Percentiles rank a stretch among this genome's conserved stretches.
Evolutionary conservation across 257 asterid species (phyloP).

Genomic region (Gynochthodes officinalis): DNA sequence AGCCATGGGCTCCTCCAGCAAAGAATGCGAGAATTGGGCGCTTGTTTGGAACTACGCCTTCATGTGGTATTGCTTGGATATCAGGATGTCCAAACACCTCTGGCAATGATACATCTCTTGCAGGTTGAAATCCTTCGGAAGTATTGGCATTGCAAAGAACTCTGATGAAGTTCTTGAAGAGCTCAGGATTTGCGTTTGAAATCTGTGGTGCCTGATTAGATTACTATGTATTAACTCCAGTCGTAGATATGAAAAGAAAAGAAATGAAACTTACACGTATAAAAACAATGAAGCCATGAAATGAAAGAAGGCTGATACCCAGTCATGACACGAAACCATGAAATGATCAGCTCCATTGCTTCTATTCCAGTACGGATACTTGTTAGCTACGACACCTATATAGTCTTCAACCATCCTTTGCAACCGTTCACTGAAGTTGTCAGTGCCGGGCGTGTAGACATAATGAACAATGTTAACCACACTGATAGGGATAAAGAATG

Average conservation of each 20-base stretch:
- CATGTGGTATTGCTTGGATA: constrained; percentile 8
- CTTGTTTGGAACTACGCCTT: constrained; percentile 17
- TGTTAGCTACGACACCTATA: constrained; percentile 15
- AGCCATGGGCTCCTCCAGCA: constrained; percentile 29
- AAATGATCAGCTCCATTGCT: constrained; percentile 29
- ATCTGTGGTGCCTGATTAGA: constrained; percentile 24
- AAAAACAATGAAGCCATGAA: too few species aligned
- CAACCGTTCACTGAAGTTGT: constrained; percentile 8
- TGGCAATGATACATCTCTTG: constrained; percentile 23
- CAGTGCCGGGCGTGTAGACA: constrained; percentile 13
- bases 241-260: too few species aligned
- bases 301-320: too few species aligned
- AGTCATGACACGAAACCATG: constrained; percentile 30
- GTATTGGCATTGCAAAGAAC: constrained; percentile 29
- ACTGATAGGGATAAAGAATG: constrained; percentile 24
- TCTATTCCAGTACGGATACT: constrained; percentile 29
- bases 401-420: constrained; percentile 24
- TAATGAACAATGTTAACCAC: constrained; percentile 16
- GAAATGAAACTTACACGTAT: too few species aligned
- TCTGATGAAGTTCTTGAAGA: constrained; percentile 26
- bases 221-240: too few species aligned
- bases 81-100: constrained; percentile 21
- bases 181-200: constrained; percentile 12
- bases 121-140: constrained; percentile 25
- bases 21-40: constrained; percentile 25